phyloP scores from a whole-genome alignment of 108 stramenopile genomes.

The Skeletonema menzelii region DNA sequence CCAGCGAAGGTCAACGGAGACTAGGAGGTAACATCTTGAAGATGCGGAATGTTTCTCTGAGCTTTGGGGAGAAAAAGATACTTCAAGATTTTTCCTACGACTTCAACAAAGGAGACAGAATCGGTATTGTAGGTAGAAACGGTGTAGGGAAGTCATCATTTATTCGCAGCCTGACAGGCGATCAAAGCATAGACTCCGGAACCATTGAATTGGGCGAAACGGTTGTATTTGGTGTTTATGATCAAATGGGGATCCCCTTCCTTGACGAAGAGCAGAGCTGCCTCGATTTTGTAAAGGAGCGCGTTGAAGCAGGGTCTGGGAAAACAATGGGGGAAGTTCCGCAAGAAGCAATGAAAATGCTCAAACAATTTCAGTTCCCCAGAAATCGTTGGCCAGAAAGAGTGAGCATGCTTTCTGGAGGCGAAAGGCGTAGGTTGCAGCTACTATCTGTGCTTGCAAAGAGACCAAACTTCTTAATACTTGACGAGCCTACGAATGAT shows the following conservation, averaged over 20 bases:
- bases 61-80: constrained; percentile 69
- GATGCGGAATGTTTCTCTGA: constrained; percentile 61
- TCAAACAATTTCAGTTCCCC: constrained; percentile 78
- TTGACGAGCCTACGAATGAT: constrained; percentile 18
- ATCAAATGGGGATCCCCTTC: constrained; percentile 77
- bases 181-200: constrained; percentile 58
- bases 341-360: constrained; percentile 73
- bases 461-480: constrained; percentile 74
- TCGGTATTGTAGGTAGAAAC: constrained; percentile 84
- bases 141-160: constrained; percentile 85
- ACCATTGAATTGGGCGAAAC: constrained; percentile 76
- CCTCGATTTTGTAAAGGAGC: constrained; percentile 73
- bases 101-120: constrained; percentile 76
- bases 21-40: constrained; percentile 69
- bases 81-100: constrained; percentile 82
- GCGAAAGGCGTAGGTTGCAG: constrained; percentile 82
- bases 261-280: constrained; percentile 64
- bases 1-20: constrained; percentile 44
- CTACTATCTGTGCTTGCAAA: constrained; percentile 70
- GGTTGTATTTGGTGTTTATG: constrained; percentile 80
- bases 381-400: constrained; percentile 70
- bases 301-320: constrained; percentile 55
- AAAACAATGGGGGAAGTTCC: constrained; percentile 56
- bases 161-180: constrained; percentile 62
- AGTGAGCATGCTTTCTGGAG: constrained; percentile 76